These are phyloP conservation scores for Trypanosoma lewisi DNA, from an alignment of 208 protist species.

Conservation along the genomic window DNA sequence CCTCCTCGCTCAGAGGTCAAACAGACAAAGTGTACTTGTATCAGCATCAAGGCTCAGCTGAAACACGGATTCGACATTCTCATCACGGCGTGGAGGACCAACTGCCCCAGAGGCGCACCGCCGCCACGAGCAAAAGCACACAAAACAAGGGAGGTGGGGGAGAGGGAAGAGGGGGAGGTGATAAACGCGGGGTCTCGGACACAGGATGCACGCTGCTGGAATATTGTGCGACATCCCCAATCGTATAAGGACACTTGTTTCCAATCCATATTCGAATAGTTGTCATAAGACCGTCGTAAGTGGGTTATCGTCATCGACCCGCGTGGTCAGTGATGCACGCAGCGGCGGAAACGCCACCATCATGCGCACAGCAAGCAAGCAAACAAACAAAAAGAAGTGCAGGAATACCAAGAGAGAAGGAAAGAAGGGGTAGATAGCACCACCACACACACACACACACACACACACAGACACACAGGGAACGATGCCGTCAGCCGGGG, in stretches of 20 bases:
- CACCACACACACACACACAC: not conserved
- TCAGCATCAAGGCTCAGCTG: slow-evolving; percentile 41
- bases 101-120: no score
- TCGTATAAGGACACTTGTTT: slow-evolving; percentile 45
- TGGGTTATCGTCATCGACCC: slow-evolving; percentile 29
- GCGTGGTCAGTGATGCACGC: not conserved
- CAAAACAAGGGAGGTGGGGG: not conserved
- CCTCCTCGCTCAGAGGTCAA: slow-evolving; percentile 27
- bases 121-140: not conserved
- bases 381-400: no score
- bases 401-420: no score
- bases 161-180: not conserved
- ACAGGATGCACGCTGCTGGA: slow-evolving; percentile 50
- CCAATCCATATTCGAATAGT: slow-evolving; percentile 50
- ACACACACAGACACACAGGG: not conserved
- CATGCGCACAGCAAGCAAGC: not conserved
- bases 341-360: not conserved
- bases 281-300: slow-evolving; percentile 66
- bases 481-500: not conserved
- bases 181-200: slow-evolving; percentile 26
- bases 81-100: slow-evolving; percentile 27
- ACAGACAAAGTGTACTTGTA: slow-evolving; percentile 34
- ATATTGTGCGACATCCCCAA: slow-evolving; percentile 42
- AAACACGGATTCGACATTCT: slow-evolving; percentile 56
- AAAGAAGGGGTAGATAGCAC: not conserved